phyloP scores from a whole-genome alignment of 345 rosid genomes.

The Microthlaspi erraticum region DNA sequence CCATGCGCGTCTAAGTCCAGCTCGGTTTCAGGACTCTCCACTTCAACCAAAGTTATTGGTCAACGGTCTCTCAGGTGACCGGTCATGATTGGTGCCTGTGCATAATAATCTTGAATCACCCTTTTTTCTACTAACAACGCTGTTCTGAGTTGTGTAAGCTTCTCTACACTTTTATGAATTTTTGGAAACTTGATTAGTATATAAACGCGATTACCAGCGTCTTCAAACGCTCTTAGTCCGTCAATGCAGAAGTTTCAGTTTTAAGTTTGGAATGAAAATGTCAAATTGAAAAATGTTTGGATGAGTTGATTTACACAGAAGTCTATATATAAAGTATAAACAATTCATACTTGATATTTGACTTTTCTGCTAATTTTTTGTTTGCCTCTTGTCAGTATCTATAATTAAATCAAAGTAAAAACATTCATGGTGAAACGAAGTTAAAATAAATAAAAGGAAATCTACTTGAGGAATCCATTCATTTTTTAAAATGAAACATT shows the following conservation, averaged over 20 bases:
- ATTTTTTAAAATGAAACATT: too few relatives aligned
- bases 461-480: neutral
- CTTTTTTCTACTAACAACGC: conserved; percentile 23
- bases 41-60: conserved; percentile 34
- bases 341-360: neutral
- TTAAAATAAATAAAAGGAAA: neutral
- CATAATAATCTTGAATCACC: conserved; percentile 13
- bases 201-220: conserved; percentile 26
- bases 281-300: neutral
- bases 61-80: conserved; percentile 30
- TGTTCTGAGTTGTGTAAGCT: conserved; percentile 29
- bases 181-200: conserved; percentile 22
- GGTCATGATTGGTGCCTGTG: conserved; percentile 16
- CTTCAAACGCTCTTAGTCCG: conserved; percentile 26
- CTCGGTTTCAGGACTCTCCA: conserved; percentile 24
- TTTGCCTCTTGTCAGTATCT: too few relatives aligned
- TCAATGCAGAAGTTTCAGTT: neutral
- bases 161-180: conserved; percentile 6
- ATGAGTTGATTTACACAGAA: neutral
- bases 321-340: too few relatives aligned
- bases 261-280: conserved; percentile 9
- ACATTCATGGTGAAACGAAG: neutral
- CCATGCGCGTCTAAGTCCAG: conserved; percentile 36
- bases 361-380: neutral
- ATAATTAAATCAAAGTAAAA: neutral